Evolutionary conservation across 768 basidiomycete genomes (phyloP).

Genomic region (Lactifluus echinatus): DNA sequence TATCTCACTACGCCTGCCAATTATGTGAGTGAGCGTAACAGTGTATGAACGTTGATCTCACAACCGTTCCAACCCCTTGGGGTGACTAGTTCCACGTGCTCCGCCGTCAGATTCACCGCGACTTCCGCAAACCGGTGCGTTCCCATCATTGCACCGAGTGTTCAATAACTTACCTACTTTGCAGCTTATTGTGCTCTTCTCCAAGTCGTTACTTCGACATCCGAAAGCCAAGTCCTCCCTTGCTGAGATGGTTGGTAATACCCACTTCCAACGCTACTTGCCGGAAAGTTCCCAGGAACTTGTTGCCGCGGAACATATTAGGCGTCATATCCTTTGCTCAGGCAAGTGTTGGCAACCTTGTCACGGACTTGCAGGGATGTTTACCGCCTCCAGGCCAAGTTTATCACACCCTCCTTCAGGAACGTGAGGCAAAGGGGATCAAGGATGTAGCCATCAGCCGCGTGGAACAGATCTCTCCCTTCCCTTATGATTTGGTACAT

Average conservation of each 20-base stretch:
- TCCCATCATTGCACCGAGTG: background rate
- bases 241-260: slow-evolving; percentile 82
- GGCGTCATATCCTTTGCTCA: slow-evolving; percentile 85
- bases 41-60: slow-evolving; percentile 7
- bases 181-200: slow-evolving; percentile 92
- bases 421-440: slow-evolving; percentile 85
- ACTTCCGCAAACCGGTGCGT: slow-evolving; percentile 91
- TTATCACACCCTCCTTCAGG: slow-evolving; percentile 81
- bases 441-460: slow-evolving; percentile 92
- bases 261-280: slow-evolving; percentile 88
- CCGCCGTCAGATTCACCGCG: slow-evolving; percentile 92
- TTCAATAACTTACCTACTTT: background rate
- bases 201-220: slow-evolving; percentile 91
- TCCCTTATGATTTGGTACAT: slow-evolving; percentile 87
- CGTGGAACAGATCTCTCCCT: slow-evolving; percentile 91
- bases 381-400: slow-evolving; percentile 61
- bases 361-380: background rate
- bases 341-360: slow-evolving; percentile 32
- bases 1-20: slow-evolving; percentile 97
- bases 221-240: slow-evolving; percentile 83
- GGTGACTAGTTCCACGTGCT: slow-evolving; percentile 83
- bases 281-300: slow-evolving; percentile 73
- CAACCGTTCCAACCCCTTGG: slow-evolving; percentile 5
- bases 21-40: slow-evolving; percentile 47
- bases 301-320: slow-evolving; percentile 76